These are phyloP conservation scores for Phaeosphaeriaceae sp. DNA, from an alignment of 2,329 filamentous ascomycete genomes.

Conservation along the genomic window DNA sequence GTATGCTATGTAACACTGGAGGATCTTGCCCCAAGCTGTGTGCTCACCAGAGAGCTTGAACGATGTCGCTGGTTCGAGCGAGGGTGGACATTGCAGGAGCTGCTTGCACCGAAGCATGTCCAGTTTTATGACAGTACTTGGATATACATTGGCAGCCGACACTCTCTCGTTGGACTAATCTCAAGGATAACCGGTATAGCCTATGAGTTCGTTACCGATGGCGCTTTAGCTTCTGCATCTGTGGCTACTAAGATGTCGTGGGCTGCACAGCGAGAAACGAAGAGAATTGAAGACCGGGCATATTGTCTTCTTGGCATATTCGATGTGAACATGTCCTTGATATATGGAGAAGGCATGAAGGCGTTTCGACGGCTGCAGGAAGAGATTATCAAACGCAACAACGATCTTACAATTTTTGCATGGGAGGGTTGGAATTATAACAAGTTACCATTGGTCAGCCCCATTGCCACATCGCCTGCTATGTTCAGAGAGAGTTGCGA, in stretches of 20 bases:
- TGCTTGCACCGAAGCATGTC: conserved; percentile 11
- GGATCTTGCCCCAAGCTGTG: conserved; percentile 5
- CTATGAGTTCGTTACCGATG: background rate
- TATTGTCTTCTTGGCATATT: conserved; percentile 26
- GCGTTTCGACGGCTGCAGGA: conserved; percentile 13
- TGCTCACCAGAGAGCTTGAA: background rate
- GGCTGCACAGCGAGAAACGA: conserved; percentile 25
- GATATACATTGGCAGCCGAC: conserved; percentile 7
- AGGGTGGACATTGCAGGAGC: conserved; percentile 27
- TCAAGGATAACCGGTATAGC: conserved; percentile 11
- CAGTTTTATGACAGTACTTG: conserved; percentile 7
- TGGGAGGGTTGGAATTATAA: conserved; percentile 1
- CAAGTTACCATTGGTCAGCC: background rate
- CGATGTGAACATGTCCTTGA: conserved; percentile 29
- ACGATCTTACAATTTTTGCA: conserved; percentile 12
- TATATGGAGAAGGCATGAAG: conserved; percentile 36
- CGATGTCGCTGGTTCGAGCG: conserved; percentile 23
- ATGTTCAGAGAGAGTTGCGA: background rate
- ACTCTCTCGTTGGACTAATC: conserved; percentile 2
- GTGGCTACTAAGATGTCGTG: conserved; percentile 24
- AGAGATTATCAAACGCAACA: conserved; percentile 10
- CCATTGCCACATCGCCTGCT: background rate
- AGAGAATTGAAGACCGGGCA: conserved; percentile 17
- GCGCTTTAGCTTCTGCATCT: conserved; percentile 7
- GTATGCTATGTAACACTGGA: conserved; percentile 18